Evolutionary conservation across 805 yeast genomes (phyloP), one percentile per base, ranked within the genome.

Genomic region (Pichia rugopelliculosa): DNA sequence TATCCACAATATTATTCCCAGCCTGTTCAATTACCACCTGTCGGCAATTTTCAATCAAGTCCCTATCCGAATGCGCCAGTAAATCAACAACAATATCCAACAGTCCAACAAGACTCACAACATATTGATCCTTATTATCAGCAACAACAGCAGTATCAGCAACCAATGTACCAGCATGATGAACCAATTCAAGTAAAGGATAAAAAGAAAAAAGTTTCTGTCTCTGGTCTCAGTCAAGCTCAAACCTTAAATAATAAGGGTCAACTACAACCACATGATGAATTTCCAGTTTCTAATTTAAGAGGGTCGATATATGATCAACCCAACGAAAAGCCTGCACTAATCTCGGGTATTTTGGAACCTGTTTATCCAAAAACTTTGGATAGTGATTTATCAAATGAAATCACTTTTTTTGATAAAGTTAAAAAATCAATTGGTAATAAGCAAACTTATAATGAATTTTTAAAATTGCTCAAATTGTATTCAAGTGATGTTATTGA

Each of bases 401-500:
- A 93, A 65, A 79, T 93, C 36, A 75, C 82, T 8, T 93, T 93
- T 62, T 93, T 93, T 60, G 98, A 93, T 64, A 84, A 83, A 60
- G 96, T 87, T 30, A 91, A 91, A 69, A 87, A 85, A 61, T 82
- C 82, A 7, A 81, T 93, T 58, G 89, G 89, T 20, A 88, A 87
- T 64, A 90, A 88, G 62, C 95, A 85, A 64, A 78, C 88, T 12
- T 93, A 93, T 66, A 85, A 85, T 56, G 99, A 93, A 69, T 93
- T 93, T 64, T 72, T 93, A 63, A 95, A 95, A 64, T 74, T 91
- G 48, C 70, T 93, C 55, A 88, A 91, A 57, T 71, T 93, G 57
- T 93, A 80, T 59, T 84, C 96, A 3, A 96, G 90, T 62, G 96
- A 89, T 58, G 80, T 93, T 49, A 84, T 93, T 54, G 96, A 88